phyloP scores from a whole-genome alignment of 352 stramenopile species.

The Phytopythium delawarense region DNA sequence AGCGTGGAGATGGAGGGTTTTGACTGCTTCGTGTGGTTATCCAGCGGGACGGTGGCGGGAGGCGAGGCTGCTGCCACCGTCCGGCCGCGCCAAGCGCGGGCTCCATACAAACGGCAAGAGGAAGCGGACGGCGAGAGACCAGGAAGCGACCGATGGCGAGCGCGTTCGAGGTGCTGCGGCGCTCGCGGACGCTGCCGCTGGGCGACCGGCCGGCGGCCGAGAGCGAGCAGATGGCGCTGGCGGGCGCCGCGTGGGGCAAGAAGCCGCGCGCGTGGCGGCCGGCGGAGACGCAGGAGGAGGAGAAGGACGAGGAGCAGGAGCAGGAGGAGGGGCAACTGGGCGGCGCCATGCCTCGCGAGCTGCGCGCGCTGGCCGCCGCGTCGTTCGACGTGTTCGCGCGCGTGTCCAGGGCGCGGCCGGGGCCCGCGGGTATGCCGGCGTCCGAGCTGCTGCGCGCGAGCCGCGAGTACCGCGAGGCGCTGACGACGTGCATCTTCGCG shows the following conservation, averaged over 20 bases:
- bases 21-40: background rate
- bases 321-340: background rate
- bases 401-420: constrained; percentile 14
- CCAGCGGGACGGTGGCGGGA: background rate
- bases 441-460: constrained; percentile 41
- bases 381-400: constrained; percentile 61
- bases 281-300: constrained; percentile 1
- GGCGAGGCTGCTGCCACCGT: background rate
- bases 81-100: background rate
- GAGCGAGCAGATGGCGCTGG: constrained; percentile 9
- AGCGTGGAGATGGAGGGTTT: no score
- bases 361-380: constrained; percentile 48
- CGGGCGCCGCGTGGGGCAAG: constrained; percentile 47
- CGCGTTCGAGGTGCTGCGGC: constrained; percentile 44
- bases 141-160: constrained; percentile 11
- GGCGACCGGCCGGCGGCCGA: constrained; percentile 14
- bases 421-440: background rate
- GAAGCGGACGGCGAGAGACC: background rate
- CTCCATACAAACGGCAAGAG: background rate
- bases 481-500: constrained; percentile 63
- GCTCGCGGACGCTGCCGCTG: constrained; percentile 36
- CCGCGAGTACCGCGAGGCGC: constrained; percentile 65
- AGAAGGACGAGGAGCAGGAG: background rate
- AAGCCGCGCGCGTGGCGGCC: constrained; percentile 39
- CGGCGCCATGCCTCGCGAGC: constrained; percentile 40